phyloP scores from a whole-genome alignment of 2,329 filamentous ascomycete species.

The Talaromyces islandicus region DNA sequence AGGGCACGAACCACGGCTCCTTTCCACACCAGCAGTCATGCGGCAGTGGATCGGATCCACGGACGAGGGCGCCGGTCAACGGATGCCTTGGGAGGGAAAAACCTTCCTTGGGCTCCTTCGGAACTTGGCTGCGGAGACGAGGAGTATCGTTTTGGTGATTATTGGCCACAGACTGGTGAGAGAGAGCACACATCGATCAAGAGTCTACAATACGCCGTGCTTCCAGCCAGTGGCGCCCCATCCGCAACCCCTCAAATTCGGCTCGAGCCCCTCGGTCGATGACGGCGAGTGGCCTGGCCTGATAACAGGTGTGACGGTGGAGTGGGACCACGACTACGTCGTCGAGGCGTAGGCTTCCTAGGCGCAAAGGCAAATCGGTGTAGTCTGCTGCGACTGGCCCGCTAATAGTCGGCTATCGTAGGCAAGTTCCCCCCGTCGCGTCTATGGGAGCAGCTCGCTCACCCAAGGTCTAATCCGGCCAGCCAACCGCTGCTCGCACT shows the following conservation, averaged over 20 bases:
- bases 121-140: neutral
- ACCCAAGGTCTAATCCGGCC: neutral
- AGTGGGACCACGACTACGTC: neutral
- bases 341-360: neutral
- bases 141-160: neutral
- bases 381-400: neutral
- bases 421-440: neutral
- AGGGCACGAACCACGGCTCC: conserved; percentile 25
- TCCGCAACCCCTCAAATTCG: neutral
- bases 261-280: neutral
- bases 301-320: neutral
- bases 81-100: neutral
- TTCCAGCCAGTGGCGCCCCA: neutral
- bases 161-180: neutral
- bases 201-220: neutral
- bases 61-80: neutral
- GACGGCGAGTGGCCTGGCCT: neutral
- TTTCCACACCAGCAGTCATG: conserved; percentile 8
- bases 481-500: neutral
- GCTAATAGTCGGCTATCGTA: neutral
- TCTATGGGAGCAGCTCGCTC: neutral
- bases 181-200: neutral
- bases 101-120: neutral
- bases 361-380: neutral
- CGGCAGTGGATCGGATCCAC: conserved; percentile 9